Percentiles rank a stretch among this genome's conserved stretches.
Evolutionary conservation across 2,329 filamentous ascomycete genomes (phyloP).

Genomic region (Colletotrichum australisinense): DNA sequence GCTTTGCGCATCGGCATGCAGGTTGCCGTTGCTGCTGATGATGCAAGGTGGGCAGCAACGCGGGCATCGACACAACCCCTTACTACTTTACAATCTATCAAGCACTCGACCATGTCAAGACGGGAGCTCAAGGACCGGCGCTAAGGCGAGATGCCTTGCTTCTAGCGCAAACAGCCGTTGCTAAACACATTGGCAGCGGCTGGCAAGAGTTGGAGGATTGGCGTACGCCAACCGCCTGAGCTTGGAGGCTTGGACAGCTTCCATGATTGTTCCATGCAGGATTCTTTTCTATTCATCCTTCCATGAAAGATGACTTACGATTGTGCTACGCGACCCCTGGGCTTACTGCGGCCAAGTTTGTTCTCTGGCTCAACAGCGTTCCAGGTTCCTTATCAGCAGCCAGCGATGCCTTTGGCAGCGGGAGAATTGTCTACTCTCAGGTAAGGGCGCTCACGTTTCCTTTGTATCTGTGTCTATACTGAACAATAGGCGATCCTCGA

Average conservation of each 20-base stretch:
- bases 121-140: neutral
- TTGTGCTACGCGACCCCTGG: neutral
- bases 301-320: constrained; percentile 7
- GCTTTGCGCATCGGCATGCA: neutral
- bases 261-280: constrained; percentile 31
- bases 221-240: neutral
- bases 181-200: constrained; percentile 3
- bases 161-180: constrained; percentile 1
- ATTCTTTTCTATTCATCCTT: constrained; percentile 22
- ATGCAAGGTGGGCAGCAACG: neutral
- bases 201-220: constrained; percentile 6
- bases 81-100: neutral
- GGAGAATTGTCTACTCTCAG: neutral
- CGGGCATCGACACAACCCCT: neutral
- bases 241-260: constrained; percentile 12
- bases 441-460: neutral
- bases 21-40: neutral
- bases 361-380: neutral
- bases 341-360: neutral
- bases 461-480: neutral
- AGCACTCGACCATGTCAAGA: neutral
- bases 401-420: neutral
- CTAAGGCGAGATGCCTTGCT: neutral
- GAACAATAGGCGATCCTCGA: neutral
- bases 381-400: constrained; percentile 1